Percentiles rank a stretch among this genome's conserved stretches.
phyloP scores from a whole-genome alignment of 306 rosid genomes.

The Datisca glomerata region DNA sequence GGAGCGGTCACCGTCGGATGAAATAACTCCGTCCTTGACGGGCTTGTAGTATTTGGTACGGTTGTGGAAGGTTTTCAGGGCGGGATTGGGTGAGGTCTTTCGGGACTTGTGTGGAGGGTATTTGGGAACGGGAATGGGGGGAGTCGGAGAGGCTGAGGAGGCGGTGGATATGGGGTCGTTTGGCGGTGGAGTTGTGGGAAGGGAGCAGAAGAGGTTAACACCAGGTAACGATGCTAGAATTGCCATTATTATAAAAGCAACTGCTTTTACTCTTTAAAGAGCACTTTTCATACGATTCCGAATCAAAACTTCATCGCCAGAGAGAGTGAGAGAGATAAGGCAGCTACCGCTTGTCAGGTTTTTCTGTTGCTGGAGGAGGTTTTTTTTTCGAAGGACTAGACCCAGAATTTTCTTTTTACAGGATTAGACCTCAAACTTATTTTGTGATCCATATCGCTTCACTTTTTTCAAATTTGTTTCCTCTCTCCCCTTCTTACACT shows the following conservation, averaged over 20 bases:
- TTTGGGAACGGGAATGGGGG: conserved; percentile 40
- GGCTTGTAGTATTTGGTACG: conserved; percentile 72
- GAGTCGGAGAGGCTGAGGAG: conserved; percentile 11
- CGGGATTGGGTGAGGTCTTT: conserved; percentile 28
- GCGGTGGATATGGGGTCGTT: conserved; percentile 28
- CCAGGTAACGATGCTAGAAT: conserved; percentile 47
- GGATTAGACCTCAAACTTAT: too few species aligned
- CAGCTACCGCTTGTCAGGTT: background rate
- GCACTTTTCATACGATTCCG: too few species aligned
- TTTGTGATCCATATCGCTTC: too few species aligned
- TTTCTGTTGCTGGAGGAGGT: background rate
- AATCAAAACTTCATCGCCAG: too few species aligned
- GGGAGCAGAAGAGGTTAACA: conserved; percentile 63
- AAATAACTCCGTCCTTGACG: conserved; percentile 31
- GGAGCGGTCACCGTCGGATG: conserved; percentile 59
- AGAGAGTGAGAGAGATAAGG: background rate
- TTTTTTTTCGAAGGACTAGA: too few species aligned
- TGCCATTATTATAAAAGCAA: conserved; percentile 23
- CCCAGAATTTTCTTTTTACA: too few species aligned
- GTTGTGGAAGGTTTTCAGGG: conserved; percentile 48
- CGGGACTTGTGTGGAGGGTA: conserved; percentile 34
- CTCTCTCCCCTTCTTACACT: too few species aligned
- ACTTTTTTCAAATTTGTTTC: too few species aligned
- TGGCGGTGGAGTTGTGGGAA: conserved; percentile 40
- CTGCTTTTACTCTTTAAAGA: background rate